phyloP scores from a whole-genome alignment of 768 basidiomycete genomes.

The Phlebiopsis gigantea region DNA sequence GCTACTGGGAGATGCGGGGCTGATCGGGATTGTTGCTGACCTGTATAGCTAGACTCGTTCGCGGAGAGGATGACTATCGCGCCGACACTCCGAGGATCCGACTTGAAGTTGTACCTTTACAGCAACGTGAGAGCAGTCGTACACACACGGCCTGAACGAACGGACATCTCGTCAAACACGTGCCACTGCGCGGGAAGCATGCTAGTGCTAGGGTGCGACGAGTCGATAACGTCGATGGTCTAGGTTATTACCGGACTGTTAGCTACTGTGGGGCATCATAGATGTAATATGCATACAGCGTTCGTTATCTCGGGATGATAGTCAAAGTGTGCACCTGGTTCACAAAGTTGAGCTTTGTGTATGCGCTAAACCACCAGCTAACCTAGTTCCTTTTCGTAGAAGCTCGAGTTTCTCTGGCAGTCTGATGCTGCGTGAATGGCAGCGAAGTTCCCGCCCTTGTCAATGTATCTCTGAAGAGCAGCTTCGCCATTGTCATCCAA shows the following conservation, averaged over 20 bases:
- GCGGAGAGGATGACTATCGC: slow-evolving; percentile 42
- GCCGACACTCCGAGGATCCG: slow-evolving; percentile 39
- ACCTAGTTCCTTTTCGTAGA: slow-evolving; percentile 38
- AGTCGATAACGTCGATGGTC: slow-evolving; percentile 36
- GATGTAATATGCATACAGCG: slow-evolving; percentile 29
- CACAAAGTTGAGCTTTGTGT: not conserved
- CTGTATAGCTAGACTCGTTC: slow-evolving; percentile 37
- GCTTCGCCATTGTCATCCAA: slow-evolving; percentile 34
- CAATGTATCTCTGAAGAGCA: slow-evolving; percentile 38
- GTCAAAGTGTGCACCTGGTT: slow-evolving; percentile 38
- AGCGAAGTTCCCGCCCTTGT: slow-evolving; percentile 41
- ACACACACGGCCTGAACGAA: not conserved
- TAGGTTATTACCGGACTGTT: slow-evolving; percentile 1
- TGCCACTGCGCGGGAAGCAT: slow-evolving; percentile 31
- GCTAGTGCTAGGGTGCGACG: slow-evolving; percentile 38
- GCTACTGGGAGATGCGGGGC: slow-evolving; percentile 16
- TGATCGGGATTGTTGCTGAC: slow-evolving; percentile 18
- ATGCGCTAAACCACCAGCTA: slow-evolving; percentile 1
- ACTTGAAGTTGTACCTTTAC: slow-evolving; percentile 40
- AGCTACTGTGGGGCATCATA: not conserved
- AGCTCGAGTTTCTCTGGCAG: slow-evolving; percentile 34
- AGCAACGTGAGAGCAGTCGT: not conserved
- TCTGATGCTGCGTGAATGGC: slow-evolving; percentile 43
- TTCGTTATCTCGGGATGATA: slow-evolving; percentile 40
- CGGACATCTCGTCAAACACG: slow-evolving; percentile 35